Evolutionary conservation across 345 rosid genomes (phyloP).

Genomic region (Crucihimalaya himalaica): DNA sequence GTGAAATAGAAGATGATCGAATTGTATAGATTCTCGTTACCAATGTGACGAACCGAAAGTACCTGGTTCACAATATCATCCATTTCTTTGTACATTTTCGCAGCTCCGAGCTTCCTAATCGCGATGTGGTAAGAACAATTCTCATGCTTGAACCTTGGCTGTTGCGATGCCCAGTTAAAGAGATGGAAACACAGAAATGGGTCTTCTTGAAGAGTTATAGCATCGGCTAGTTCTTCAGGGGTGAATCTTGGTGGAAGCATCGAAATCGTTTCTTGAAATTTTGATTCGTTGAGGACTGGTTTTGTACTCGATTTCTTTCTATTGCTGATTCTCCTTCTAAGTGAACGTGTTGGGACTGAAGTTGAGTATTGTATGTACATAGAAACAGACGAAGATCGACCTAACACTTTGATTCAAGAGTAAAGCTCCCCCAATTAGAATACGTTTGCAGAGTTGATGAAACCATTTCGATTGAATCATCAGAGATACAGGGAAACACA

Average conservation of each 20-base stretch:
- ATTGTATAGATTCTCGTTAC: constrained; percentile 76
- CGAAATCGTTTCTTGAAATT: constrained; percentile 52
- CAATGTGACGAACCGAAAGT: constrained; percentile 59
- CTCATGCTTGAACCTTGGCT: constrained; percentile 74
- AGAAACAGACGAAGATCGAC: constrained; percentile 12
- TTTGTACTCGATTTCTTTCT: constrained; percentile 49
- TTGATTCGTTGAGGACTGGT: constrained; percentile 59
- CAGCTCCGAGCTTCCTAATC: constrained; percentile 79
- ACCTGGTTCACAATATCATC: constrained; percentile 80
- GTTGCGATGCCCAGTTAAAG: constrained; percentile 82
- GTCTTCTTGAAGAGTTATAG: constrained; percentile 58
- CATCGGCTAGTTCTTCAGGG: constrained; percentile 63
- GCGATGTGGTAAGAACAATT: constrained; percentile 61
- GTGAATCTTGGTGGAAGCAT: constrained; percentile 71
- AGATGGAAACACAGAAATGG: constrained; percentile 77
- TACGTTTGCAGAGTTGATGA: not conserved
- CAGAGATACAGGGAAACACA: not conserved
- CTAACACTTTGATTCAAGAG: constrained; percentile 17
- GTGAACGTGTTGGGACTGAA: constrained; percentile 53
- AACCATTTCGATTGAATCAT: not conserved
- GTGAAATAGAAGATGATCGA: constrained; percentile 70
- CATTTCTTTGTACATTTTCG: constrained; percentile 85
- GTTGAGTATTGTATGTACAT: constrained; percentile 51
- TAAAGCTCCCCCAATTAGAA: not conserved
- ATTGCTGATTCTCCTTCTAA: constrained; percentile 62